Evolutionary conservation across 2,329 filamentous ascomycete species (phyloP).

Genomic region (Penicillium sp.): DNA sequence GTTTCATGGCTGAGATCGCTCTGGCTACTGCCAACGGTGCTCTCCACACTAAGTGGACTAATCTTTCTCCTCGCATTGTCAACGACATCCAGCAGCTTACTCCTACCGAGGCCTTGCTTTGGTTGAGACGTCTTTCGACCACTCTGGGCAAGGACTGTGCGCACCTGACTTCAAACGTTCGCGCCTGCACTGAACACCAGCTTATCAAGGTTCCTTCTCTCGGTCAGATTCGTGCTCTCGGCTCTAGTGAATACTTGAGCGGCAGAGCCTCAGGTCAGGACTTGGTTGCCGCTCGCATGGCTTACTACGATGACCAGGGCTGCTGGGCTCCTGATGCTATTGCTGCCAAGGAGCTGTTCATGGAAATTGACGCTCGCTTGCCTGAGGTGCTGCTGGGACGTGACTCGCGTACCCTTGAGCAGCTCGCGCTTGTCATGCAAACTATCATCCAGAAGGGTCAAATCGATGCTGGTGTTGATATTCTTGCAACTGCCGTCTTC

Average conservation of each 20-base stretch:
- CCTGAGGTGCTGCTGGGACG: background rate
- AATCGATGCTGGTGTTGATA: slow-evolving; percentile 1
- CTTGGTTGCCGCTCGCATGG: background rate
- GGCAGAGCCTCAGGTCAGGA: background rate
- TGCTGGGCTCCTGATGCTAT: background rate
- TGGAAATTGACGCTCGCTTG: background rate
- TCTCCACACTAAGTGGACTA: background rate
- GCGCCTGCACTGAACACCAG: slow-evolving; percentile 1
- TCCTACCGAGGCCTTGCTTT: slow-evolving; percentile 1
- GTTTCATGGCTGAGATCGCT: slow-evolving; percentile 1
- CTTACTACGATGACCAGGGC: background rate
- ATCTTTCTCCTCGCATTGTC: background rate
- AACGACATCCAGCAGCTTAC: background rate
- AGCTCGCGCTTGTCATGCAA: background rate
- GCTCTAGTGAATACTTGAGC: slow-evolving; percentile 1
- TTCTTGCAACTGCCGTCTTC: background rate
- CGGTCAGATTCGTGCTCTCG: slow-evolving; percentile 1
- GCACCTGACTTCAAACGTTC: background rate
- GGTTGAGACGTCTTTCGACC: slow-evolving; percentile 1
- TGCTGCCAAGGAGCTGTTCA: background rate
- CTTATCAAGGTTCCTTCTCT: slow-evolving; percentile 2
- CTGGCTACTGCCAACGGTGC: background rate
- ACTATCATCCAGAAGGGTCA: background rate
- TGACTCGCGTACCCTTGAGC: background rate
- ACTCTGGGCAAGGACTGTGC: slow-evolving; percentile 2